phyloP scores from a whole-genome alignment of 176 grass and related monocot species.

The Juncus effusus region DNA sequence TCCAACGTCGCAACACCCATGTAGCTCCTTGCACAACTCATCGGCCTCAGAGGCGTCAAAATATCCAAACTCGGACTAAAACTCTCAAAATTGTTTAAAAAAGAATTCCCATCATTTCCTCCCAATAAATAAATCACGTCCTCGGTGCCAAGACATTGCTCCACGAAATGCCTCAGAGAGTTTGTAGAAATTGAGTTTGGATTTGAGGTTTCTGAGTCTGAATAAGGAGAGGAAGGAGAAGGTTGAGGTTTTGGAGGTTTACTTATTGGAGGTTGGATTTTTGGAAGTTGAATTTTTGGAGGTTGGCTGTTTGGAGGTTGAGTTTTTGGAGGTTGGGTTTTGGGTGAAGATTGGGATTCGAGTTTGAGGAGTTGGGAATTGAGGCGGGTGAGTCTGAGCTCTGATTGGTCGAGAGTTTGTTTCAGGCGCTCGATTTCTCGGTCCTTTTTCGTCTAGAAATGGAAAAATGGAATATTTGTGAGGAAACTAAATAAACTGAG shows the following conservation, averaged over 20 bases:
- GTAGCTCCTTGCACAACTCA: slow-evolving; percentile 49
- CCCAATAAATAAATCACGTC: slow-evolving; percentile 73
- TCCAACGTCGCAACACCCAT: slow-evolving; percentile 53
- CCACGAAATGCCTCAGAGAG: slow-evolving; percentile 58
- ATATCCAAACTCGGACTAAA: slow-evolving; percentile 72
- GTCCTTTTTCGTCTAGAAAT: slow-evolving; percentile 6
- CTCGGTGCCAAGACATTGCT: slow-evolving; percentile 63
- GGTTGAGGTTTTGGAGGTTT: neutral
- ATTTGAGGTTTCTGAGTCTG: too few relatives aligned
- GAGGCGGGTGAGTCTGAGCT: slow-evolving; percentile 9
- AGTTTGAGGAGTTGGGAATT: slow-evolving; percentile 4
- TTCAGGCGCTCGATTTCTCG: slow-evolving; percentile 7
- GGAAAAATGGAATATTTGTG: too few relatives aligned
- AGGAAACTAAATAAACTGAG: too few relatives aligned
- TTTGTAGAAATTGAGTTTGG: slow-evolving; percentile 9
- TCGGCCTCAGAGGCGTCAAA: slow-evolving; percentile 58
- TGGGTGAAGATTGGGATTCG: neutral
- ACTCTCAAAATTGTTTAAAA: slow-evolving; percentile 50
- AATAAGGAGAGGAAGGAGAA: slow-evolving; percentile 1
- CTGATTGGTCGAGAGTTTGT: slow-evolving; percentile 19
- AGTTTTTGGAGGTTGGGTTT: too few relatives aligned
- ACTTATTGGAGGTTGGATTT: too few relatives aligned
- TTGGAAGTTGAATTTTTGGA: too few relatives aligned
- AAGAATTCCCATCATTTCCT: slow-evolving; percentile 57
- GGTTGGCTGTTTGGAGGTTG: too few relatives aligned